Conservation (phyloP, 352 stramenopile genomes). For the Globisporangium ultimum region DNA sequence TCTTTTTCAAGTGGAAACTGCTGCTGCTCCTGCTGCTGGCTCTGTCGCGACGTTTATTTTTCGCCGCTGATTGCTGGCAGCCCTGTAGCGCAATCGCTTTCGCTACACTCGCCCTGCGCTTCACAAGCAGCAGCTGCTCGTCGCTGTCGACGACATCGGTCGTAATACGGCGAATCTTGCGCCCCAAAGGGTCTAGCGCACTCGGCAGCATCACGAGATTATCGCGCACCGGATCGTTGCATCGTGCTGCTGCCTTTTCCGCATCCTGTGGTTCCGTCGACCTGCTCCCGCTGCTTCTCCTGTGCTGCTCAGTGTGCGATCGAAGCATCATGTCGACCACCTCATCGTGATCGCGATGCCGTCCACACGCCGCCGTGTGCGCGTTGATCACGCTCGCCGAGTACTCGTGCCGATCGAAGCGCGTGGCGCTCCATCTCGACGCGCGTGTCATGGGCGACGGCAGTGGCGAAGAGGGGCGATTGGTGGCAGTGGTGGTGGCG, state of each 20-base stretch:
- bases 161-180: conserved; percentile 49
- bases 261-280: conserved; percentile 31
- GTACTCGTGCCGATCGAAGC: conserved; percentile 5
- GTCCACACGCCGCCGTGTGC: conserved; percentile 7
- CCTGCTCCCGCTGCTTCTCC: conserved; percentile 18
- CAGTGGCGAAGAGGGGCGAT: not conserved
- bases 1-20: not conserved
- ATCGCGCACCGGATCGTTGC: conserved; percentile 13
- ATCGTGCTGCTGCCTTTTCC: conserved; percentile 8
- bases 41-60: no score
- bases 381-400: conserved; percentile 10
- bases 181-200: conserved; percentile 41
- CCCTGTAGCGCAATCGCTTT: conserved; percentile 86
- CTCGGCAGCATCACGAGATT: conserved; percentile 58
- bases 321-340: not conserved
- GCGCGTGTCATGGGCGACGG: not conserved
- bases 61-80: conserved; percentile 3
- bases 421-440: no score
- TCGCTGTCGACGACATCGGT: conserved; percentile 44
- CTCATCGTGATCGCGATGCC: conserved; percentile 8
- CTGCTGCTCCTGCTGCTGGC: not conserved
- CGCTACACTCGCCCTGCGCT: conserved; percentile 34
- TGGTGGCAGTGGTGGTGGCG: no score
- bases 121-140: conserved; percentile 58
- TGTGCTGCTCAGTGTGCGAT: conserved; percentile 5